phyloP scores from a whole-genome alignment of 2,329 filamentous ascomycete genomes.

The Alternaria alternata region DNA sequence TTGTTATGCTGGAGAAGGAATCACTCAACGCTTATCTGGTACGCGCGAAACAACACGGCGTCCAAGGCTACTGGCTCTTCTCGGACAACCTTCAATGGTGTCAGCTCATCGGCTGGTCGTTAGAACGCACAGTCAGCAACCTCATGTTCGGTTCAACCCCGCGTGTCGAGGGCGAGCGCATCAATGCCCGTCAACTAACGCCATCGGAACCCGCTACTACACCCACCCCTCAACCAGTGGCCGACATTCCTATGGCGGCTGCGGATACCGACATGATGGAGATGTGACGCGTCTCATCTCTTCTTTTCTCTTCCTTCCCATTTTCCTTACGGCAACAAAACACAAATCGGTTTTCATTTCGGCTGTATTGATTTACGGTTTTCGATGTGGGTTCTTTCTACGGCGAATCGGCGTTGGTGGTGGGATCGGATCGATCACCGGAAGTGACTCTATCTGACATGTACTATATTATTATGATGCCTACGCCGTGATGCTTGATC shows the following conservation, averaged over 20 bases:
- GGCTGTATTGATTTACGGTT: slow-evolving; percentile 31
- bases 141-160: slow-evolving; percentile 49
- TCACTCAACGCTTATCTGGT: slow-evolving; percentile 59
- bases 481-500: slow-evolving; percentile 49
- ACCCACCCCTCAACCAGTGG: slow-evolving; percentile 26
- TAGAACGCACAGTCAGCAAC: slow-evolving; percentile 47
- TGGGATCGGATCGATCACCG: slow-evolving; percentile 43
- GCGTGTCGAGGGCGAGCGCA: slow-evolving; percentile 48
- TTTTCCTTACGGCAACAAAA: slow-evolving; percentile 31
- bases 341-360: slow-evolving; percentile 31
- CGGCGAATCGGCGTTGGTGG: slow-evolving; percentile 44
- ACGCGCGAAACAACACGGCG: slow-evolving; percentile 55
- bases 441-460: slow-evolving; percentile 34
- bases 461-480: slow-evolving; percentile 42
- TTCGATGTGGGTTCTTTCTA: slow-evolving; percentile 38
- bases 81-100: slow-evolving; percentile 59
- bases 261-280: slow-evolving; percentile 47
- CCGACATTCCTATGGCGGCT: slow-evolving; percentile 26
- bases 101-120: slow-evolving; percentile 54
- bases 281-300: slow-evolving; percentile 34
- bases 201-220: slow-evolving; percentile 40
- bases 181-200: slow-evolving; percentile 48
- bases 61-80: slow-evolving; percentile 58
- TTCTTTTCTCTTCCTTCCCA: slow-evolving; percentile 23
- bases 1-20: slow-evolving; percentile 60